phyloP scores from a whole-genome alignment of 2,329 filamentous ascomycete genomes.

The Hymenoscyphus occultus region DNA sequence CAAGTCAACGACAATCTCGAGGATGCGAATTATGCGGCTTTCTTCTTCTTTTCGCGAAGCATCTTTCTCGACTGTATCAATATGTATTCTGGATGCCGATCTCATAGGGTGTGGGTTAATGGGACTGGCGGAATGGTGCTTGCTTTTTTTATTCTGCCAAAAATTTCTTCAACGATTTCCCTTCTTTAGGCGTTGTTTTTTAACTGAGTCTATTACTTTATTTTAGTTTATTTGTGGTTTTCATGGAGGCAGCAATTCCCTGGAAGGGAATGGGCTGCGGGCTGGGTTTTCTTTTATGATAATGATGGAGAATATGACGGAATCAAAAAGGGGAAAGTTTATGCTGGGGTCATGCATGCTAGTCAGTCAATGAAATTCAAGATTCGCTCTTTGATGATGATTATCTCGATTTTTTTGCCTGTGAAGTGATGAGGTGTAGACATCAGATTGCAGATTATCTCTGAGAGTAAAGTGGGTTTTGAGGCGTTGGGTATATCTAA shows the following conservation, averaged over 20 bases:
- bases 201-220: background rate
- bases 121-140: background rate
- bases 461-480: too few species aligned
- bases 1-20: slow-evolving; percentile 5
- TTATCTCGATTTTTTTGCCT: background rate
- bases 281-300: slow-evolving; percentile 2
- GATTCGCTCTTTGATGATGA: background rate
- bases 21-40: background rate
- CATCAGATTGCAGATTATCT: too few species aligned
- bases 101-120: slow-evolving; percentile 1
- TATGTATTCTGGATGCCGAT: slow-evolving; percentile 13
- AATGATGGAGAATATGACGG: slow-evolving; percentile 3
- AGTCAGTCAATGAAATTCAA: background rate
- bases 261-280: background rate
- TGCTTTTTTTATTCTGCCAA: background rate
- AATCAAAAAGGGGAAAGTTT: background rate
- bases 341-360: background rate
- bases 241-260: background rate
- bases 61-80: slow-evolving; percentile 12
- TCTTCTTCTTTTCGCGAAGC: background rate
- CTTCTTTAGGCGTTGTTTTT: slow-evolving; percentile 21
- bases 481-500: too few species aligned
- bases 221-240: background rate
- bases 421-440: too few species aligned
- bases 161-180: slow-evolving; percentile 15